Conservation (phyloP, 805 yeast genomes). For the Yarrowia deformans region DNA sequence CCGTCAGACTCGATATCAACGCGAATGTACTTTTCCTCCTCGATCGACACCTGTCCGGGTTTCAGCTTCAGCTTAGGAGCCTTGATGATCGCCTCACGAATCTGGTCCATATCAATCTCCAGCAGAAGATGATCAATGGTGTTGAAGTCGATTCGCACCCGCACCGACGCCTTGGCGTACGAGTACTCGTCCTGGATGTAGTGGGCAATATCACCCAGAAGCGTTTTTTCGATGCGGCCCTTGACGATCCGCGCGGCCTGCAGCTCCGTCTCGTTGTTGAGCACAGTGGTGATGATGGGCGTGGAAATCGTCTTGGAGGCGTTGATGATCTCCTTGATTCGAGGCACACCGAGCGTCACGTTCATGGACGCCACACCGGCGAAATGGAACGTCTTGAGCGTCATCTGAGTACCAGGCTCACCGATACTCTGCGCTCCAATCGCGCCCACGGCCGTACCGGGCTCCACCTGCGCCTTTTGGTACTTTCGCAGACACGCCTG, state of each 20-base stretch:
- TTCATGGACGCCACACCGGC: slow-evolving; percentile 99
- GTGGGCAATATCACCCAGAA: slow-evolving; percentile 82
- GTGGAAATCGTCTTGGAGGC: slow-evolving; percentile 95
- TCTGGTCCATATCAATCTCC: slow-evolving; percentile 84
- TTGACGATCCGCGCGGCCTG: slow-evolving; percentile 98
- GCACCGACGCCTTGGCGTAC: slow-evolving; percentile 76
- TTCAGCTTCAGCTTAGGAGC: slow-evolving; percentile 91
- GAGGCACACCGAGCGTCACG: slow-evolving; percentile 98
- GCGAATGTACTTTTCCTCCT: slow-evolving; percentile 66
- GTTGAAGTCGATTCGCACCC: slow-evolving; percentile 78
- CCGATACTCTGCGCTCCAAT: slow-evolving; percentile 99
- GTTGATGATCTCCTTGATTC: slow-evolving; percentile 97
- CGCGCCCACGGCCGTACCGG: slow-evolving; percentile 99
- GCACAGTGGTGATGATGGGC: slow-evolving; percentile 92
- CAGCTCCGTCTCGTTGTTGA: slow-evolving; percentile 93
- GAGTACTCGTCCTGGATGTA: slow-evolving; percentile 94
- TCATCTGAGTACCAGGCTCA: slow-evolving; percentile 99
- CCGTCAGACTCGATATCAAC: slow-evolving; percentile 67
- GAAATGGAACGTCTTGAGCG: slow-evolving; percentile 94
- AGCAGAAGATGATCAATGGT: slow-evolving; percentile 90
- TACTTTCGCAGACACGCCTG: slow-evolving; percentile 81
- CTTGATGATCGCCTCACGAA: slow-evolving; percentile 76
- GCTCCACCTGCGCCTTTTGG: slow-evolving; percentile 90
- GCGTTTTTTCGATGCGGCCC: slow-evolving; percentile 94
- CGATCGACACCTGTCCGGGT: slow-evolving; percentile 70